A percentile compares a stretch with the other conserved stretches of the same genome.
Evolutionary conservation across 2,329 filamentous ascomycete genomes (phyloP).

Genomic region (Aspergillus sp.): DNA sequence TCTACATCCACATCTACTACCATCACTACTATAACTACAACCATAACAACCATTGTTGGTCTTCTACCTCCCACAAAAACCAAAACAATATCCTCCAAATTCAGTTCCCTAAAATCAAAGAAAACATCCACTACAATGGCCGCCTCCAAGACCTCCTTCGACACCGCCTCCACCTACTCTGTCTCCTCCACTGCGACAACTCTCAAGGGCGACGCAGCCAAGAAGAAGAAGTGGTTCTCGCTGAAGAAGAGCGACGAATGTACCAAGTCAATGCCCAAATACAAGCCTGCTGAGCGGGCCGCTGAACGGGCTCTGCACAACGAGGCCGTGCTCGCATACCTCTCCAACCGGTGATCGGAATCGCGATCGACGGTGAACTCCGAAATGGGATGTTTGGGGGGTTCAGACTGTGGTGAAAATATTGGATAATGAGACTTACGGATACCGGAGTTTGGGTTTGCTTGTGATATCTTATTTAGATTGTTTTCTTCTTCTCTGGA

Average conservation of each 20-base stretch:
- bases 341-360: slow-evolving; percentile 27
- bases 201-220: slow-evolving; percentile 19
- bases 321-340: slow-evolving; percentile 23
- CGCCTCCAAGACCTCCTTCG: slow-evolving; percentile 15
- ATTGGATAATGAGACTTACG: background rate
- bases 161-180: slow-evolving; percentile 23
- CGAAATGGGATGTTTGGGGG: background rate
- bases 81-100: background rate
- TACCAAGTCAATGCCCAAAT: background rate
- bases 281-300: background rate
- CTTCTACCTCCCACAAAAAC: background rate
- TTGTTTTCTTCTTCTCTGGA: slow-evolving; percentile 32
- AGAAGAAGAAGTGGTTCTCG: slow-evolving; percentile 3
- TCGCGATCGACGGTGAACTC: background rate
- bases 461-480: background rate
- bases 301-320: slow-evolving; percentile 16
- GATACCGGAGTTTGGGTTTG: slow-evolving; percentile 27
- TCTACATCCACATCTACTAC: slow-evolving; percentile 1
- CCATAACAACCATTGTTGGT: background rate
- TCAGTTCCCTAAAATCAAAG: background rate
- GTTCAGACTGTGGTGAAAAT: background rate
- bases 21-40: background rate
- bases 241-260: slow-evolving; percentile 1
- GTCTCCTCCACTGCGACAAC: slow-evolving; percentile 25
- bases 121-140: slow-evolving; percentile 13